Evolutionary conservation across 352 stramenopile genomes (phyloP).

Genomic region (Globisporangium paddicum): DNA sequence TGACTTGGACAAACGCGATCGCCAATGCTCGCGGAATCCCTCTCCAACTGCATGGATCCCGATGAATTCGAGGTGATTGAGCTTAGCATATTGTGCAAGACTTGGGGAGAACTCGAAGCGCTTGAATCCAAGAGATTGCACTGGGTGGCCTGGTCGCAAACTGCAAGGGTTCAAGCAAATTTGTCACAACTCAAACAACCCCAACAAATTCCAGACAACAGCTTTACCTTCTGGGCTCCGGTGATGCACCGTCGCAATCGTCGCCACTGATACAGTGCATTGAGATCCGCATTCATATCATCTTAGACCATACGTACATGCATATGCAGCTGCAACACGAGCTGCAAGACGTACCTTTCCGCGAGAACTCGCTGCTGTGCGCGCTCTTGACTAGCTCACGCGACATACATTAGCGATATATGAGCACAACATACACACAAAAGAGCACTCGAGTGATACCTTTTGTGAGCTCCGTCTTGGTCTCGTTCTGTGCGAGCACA

Average conservation of each 20-base stretch:
- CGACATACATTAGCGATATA: background rate
- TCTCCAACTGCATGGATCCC: background rate
- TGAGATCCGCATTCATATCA: too few relatives aligned
- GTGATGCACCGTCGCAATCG: conserved; percentile 2
- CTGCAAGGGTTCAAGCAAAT: background rate
- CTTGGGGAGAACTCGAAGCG: background rate
- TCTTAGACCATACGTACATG: background rate
- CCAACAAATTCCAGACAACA: too few relatives aligned
- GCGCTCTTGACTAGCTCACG: conserved; percentile 1
- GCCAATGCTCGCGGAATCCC: too few relatives aligned
- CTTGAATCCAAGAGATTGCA: conserved; percentile 7
- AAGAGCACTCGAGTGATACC: conserved; percentile 13
- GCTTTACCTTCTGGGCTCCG: conserved; percentile 3
- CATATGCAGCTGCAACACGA: background rate
- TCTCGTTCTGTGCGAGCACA: conserved; percentile 31
- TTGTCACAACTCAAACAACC: background rate
- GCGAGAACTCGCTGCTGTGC: conserved; percentile 9
- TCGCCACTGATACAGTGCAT: background rate
- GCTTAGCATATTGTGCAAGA: background rate
- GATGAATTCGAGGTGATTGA: background rate
- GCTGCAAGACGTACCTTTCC: conserved; percentile 3
- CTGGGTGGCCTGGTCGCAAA: conserved; percentile 12
- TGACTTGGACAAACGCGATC: background rate
- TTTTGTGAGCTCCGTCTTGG: conserved; percentile 49
- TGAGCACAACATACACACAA: background rate